phyloP scores from a whole-genome alignment of 306 rosid species.

The Amphicarpaea edgeworthii region DNA sequence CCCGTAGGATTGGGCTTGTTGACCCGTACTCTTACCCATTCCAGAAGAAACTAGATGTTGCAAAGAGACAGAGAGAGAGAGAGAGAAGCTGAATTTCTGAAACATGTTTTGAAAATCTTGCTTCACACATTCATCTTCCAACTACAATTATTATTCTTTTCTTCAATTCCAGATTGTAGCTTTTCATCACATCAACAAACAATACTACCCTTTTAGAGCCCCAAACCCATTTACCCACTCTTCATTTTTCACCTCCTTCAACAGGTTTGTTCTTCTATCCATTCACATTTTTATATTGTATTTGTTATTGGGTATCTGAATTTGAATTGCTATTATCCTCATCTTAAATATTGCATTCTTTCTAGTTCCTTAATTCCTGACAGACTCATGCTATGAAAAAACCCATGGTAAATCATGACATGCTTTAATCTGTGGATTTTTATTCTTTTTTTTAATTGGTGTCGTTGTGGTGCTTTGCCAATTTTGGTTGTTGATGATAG shows the following conservation, averaged over 20 bases:
- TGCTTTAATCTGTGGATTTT: background rate
- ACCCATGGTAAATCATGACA: background rate
- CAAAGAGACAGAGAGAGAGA: too few relatives aligned
- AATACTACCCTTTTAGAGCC: slow-evolving; percentile 9
- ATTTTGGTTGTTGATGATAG: background rate
- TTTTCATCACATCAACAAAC: slow-evolving; percentile 31
- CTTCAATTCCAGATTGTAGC: slow-evolving; percentile 46
- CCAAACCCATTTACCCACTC: slow-evolving; percentile 11
- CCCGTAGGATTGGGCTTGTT: background rate
- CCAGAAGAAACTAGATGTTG: slow-evolving; percentile 21
- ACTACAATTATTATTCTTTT: slow-evolving; percentile 56
- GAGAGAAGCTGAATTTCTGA: slow-evolving; percentile 2
- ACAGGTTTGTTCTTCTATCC: slow-evolving; percentile 45
- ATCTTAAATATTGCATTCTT: background rate
- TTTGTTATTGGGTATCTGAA: background rate
- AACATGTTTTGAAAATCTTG: slow-evolving; percentile 9
- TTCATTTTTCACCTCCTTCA: slow-evolving; percentile 21
- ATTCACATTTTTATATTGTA: background rate
- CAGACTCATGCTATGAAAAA: background rate
- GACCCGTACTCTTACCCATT: background rate
- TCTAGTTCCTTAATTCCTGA: background rate
- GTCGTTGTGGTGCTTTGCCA: background rate
- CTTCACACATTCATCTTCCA: slow-evolving; percentile 18
- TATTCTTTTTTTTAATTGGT: background rate
- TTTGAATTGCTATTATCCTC: background rate